These are phyloP conservation scores for Cladosporium velox DNA, from an alignment of 2,329 filamentous ascomycete genomes.

Conservation along the genomic window DNA sequence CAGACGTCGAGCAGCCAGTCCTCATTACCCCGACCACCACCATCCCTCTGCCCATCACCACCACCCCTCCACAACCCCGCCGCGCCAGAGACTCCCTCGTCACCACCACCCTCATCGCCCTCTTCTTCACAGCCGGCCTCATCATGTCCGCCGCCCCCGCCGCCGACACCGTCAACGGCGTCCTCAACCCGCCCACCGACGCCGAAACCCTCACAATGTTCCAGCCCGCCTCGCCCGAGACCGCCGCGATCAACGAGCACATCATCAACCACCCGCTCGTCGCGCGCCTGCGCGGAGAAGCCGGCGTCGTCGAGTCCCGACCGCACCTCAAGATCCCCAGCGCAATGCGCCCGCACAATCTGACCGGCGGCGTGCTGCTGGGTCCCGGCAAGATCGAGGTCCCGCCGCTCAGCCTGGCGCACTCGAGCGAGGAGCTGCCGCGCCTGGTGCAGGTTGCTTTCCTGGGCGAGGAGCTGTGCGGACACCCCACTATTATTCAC, in stretches of 20 bases:
- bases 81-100: conserved; percentile 28
- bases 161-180: conserved; percentile 50
- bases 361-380: conserved; percentile 78
- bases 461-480: conserved; percentile 77
- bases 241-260: conserved; percentile 64
- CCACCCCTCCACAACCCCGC: conserved; percentile 2
- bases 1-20: conserved; percentile 1
- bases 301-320: conserved; percentile 71
- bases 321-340: conserved; percentile 85
- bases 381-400: conserved; percentile 76
- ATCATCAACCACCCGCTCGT: conserved; percentile 78
- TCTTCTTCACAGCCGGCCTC: conserved; percentile 58
- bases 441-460: conserved; percentile 68
- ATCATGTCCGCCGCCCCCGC: conserved; percentile 59
- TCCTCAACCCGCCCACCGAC: conserved; percentile 63
- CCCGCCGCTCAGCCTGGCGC: conserved; percentile 76
- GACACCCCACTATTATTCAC: conserved; percentile 87
- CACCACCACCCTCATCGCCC: conserved; percentile 49
- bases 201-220: conserved; percentile 72
- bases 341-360: conserved; percentile 67
- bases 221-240: conserved; percentile 55
- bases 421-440: conserved; percentile 59
- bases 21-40: conserved; percentile 12
- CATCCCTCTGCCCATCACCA: conserved; percentile 6
- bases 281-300: conserved; percentile 64